phyloP scores from a whole-genome alignment of 2,329 filamentous ascomycete species.

The Chaetomium strumarium region DNA sequence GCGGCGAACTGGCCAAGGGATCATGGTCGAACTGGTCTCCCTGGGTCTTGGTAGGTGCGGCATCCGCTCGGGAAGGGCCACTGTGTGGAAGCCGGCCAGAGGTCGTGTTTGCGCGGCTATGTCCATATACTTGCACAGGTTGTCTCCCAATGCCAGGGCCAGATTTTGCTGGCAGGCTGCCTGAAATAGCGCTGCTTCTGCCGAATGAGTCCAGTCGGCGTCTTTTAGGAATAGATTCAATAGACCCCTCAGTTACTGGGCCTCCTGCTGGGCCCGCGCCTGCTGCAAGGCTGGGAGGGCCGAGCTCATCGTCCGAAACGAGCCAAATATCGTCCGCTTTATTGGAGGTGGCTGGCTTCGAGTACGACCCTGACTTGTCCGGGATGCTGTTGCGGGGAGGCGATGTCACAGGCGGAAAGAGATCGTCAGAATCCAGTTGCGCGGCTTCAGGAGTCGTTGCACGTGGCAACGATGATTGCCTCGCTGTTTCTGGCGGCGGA shows the following conservation, averaged over 20 bases:
- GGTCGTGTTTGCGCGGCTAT: neutral
- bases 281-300: neutral
- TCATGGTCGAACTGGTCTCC: conserved; percentile 11
- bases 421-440: neutral
- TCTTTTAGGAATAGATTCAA: neutral
- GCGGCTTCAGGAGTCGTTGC: neutral
- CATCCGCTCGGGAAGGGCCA: neutral
- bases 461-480: neutral
- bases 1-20: conserved; percentile 19
- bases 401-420: neutral
- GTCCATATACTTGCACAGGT: too few species aligned
- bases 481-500: neutral
- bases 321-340: neutral
- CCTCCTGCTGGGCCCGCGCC: too few species aligned
- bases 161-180: neutral
- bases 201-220: neutral
- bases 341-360: neutral
- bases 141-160: neutral
- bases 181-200: neutral
- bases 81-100: neutral
- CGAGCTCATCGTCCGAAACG: conserved; percentile 4
- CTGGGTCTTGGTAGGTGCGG: neutral
- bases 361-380: neutral
- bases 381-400: neutral
- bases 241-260: neutral